Evolutionary conservation across 116 monocot genomes (phyloP), one percentile per base, ranked within the genome.

Genomic region (Papilionanthe hybrid): DNA sequence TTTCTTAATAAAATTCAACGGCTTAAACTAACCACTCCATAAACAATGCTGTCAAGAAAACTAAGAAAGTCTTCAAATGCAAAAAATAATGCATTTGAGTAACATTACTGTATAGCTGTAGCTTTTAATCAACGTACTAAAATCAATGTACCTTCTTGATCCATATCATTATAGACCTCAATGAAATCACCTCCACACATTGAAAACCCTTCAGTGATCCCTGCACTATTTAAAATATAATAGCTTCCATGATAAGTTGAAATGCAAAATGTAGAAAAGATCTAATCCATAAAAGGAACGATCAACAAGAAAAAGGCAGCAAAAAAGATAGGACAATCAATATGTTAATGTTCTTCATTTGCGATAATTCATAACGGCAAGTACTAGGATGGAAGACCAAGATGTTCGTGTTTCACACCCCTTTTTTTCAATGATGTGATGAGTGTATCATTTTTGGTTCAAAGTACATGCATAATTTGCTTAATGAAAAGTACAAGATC

Each of bases 121-220:
- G n/a, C n/a, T n/a, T n/a, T n/a, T n/a, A n/a, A n/a, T n/a, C n/a
- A n/a, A n/a, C n/a, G n/a, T 0, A 20, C 10, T 47, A 44, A 48
- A 17, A 47, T 75, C 44, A 48, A 22, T 17, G 22, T 90, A 98
- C 97, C 94, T 91, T 91, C 86, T 85, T 98, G 97, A 76, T 83
- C 86, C 84, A 49, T 73, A 69, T 98, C 97, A 72, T 80, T 86
- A 78, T 98, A 98, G 28, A 98, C 94, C 78, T 94, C 97, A 67
- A 98, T 92, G 92, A 98, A 98, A 81, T 98, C 97, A 68, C 97
- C 97, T 75, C 88, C 97, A 85, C 97, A 98, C 97, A 98, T 98
- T 29, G 94, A 98, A 85, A 98, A 98, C 3, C 97, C 97, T 81
- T 98, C 97, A 56, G 92, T 92, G 67, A 98, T 98, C 66, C 92